Percentiles rank a stretch among this genome's conserved stretches.
phyloP scores from a whole-genome alignment of 768 basidiomycete genomes.

The Lentinula detonsa region DNA sequence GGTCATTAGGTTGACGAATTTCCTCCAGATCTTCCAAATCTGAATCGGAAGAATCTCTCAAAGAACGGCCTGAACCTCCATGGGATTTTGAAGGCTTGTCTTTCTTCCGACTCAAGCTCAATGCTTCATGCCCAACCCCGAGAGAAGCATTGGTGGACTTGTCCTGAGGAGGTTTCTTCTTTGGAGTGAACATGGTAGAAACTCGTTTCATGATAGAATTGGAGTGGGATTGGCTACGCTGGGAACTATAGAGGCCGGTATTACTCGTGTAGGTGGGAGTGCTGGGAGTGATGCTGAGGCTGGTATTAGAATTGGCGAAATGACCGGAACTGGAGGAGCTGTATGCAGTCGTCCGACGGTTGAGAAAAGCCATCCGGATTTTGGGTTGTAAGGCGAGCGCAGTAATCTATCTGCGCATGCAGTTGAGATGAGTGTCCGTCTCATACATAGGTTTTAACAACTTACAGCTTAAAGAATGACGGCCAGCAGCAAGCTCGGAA shows the following conservation, averaged over 20 bases:
- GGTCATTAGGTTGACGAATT: neutral
- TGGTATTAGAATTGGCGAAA: neutral
- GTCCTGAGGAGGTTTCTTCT: neutral
- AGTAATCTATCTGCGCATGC: neutral
- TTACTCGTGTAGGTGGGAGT: neutral
- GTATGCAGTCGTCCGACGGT: neutral
- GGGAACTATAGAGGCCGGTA: neutral
- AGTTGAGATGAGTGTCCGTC: neutral
- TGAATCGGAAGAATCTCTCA: neutral
- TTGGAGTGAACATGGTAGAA: slow-evolving; percentile 2
- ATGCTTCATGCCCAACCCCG: neutral
- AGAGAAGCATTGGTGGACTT: neutral
- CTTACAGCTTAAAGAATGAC: neutral
- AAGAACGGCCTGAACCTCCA: neutral
- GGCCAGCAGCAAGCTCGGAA: neutral
- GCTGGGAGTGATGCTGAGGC: neutral
- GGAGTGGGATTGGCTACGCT: neutral
- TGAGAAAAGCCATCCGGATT: neutral
- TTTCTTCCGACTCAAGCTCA: neutral
- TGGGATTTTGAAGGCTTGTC: neutral
- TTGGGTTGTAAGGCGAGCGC: neutral
- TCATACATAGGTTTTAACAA: neutral
- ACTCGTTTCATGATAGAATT: slow-evolving; percentile 2
- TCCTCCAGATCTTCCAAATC: slow-evolving; percentile 3
- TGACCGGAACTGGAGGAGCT: neutral